Base-by-base conservation (phyloP, 352 stramenopile species). In the Globisporangium perplexum region DNA sequence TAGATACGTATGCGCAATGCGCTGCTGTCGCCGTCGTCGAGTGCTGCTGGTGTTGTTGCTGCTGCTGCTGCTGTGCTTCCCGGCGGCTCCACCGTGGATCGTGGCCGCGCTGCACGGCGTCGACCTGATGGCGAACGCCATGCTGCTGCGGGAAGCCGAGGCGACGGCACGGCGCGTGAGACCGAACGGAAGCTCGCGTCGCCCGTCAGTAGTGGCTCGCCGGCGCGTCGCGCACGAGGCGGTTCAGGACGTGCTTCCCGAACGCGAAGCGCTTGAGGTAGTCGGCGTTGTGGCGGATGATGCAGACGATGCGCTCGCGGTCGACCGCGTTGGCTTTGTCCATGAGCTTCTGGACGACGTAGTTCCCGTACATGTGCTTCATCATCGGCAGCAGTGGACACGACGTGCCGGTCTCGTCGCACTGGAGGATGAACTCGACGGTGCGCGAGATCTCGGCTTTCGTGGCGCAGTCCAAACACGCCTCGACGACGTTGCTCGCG, bases 301-400 rank as follows among this genome's bases (percentile, higher is more conserved):
- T 93, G 65, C 73, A 88, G 60, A 95, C 77, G 65, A 98, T 96
- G 17, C 76, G 79, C 50, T 90, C 72, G 41, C 86, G 82, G 62
- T 98, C 88, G 36, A 68, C 62, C 42, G 83, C 64, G 59, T 97
- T 82, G 3, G 89, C 87, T 23, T 94, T 83, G 56, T 98, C 93
- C 38, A 98, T 85, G 50, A 98, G 77, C 66, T 98, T 98, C 69
- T 98, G 92, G 22, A 98, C 93, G 35, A 98, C 94, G 63, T 98
- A 98, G 70, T 98, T 98, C 43, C 87, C 94, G 62, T 98, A 98
- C 65, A 96, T 96, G 70, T 98, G 92, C 66, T 96, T 96, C 78
- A 98, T 96, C 86, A 98, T 98, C 1, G 91, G 74, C 31, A 97
- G 74, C n/a, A 97, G 60, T 38, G 82, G 65, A 33, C 83, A 94